Base-by-base conservation (phyloP, 2,329 filamentous ascomycete species). In the Hypoxylon rubiginosum region DNA sequence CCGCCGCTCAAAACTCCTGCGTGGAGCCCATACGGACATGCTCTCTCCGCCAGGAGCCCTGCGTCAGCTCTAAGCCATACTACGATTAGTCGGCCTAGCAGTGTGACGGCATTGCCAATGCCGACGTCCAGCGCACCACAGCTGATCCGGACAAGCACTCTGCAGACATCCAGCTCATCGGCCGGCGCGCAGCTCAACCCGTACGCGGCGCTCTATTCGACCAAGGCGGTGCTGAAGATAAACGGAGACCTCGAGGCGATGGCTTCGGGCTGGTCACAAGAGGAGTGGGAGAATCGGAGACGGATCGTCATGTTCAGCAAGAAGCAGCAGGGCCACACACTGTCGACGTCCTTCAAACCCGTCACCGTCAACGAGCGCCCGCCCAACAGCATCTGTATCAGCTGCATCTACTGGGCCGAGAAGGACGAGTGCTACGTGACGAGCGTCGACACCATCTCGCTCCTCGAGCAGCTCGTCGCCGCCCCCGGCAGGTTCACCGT, bases 351-450 rank as follows among this genome's bases (percentile, higher is more conserved):
- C 13, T 98, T 98, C 82, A 88, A 90, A 53, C 84, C 94, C 0
- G 90, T 97, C 50, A 85, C 92, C 15, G 88, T 89, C 13, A 92
- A 93, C 74, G 92, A 97, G 67, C 89, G 94, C 21, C 88, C 91
- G 0, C 88, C 90, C 2, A 92, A 95, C 81, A 94, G 91, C 80
- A 95, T 97, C 66, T 97, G 94, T 81, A 93, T 99, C 77, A 97
- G 94, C 80, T 99, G 96, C 83, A 99, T 99, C 75, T 94, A 90
- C 84, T 99, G 96, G 96, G 91, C 91, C 63, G 94, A 97, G 80
- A 97, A 94, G 81, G 84, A 90, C 51, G 92, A 97, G 74, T 97
- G 91, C 79, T 98, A 90, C 78, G 94, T 98, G 58, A 98, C 96
- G 2, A 97, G 94, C 56, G 96, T 99, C 17, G 96, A 99, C 79